A percentile compares a stretch with the other conserved stretches of the same genome.
Conservation (phyloP, 108 stramenopile genomes). For the Skeletonema menzelii region DNA sequence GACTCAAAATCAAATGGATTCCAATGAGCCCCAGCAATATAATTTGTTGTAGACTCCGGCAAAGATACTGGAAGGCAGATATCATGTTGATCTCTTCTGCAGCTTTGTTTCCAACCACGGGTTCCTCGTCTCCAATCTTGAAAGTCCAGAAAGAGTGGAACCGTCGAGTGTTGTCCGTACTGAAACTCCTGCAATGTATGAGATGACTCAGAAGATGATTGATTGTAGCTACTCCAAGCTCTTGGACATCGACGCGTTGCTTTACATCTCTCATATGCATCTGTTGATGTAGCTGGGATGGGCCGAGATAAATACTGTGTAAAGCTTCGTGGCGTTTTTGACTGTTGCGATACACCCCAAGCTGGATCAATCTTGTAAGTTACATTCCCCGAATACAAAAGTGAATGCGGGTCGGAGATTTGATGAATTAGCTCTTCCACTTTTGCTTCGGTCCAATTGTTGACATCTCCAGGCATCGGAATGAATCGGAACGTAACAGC, state of each 20-base stretch:
- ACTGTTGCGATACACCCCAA: slow-evolving; percentile 66
- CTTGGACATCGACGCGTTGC: slow-evolving; percentile 73
- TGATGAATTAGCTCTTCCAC: slow-evolving; percentile 49
- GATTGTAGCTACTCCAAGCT: slow-evolving; percentile 59
- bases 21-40: slow-evolving; percentile 48
- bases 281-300: slow-evolving; percentile 27
- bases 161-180: slow-evolving; percentile 39
- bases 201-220: slow-evolving; percentile 25
- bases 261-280: slow-evolving; percentile 78
- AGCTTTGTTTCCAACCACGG: slow-evolving; percentile 23
- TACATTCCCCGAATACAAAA: slow-evolving; percentile 70
- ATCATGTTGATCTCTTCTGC: slow-evolving; percentile 4
- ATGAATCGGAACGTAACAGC: slow-evolving; percentile 48
- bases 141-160: slow-evolving; percentile 53
- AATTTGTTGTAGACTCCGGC: slow-evolving; percentile 1
- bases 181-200: slow-evolving; percentile 56
- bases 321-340: slow-evolving; percentile 25
- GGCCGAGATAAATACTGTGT: slow-evolving; percentile 35
- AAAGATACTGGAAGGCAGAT: slow-evolving; percentile 24
- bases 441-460: slow-evolving; percentile 20
- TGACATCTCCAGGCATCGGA: slow-evolving; percentile 12
- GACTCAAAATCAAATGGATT: slow-evolving; percentile 49
- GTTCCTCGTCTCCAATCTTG: slow-evolving; percentile 64
- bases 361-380: slow-evolving; percentile 62
- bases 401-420: slow-evolving; percentile 51